These are phyloP conservation scores for Seminavis robusta DNA, from an alignment of 108 stramenopile genomes.

Conservation along the genomic window DNA sequence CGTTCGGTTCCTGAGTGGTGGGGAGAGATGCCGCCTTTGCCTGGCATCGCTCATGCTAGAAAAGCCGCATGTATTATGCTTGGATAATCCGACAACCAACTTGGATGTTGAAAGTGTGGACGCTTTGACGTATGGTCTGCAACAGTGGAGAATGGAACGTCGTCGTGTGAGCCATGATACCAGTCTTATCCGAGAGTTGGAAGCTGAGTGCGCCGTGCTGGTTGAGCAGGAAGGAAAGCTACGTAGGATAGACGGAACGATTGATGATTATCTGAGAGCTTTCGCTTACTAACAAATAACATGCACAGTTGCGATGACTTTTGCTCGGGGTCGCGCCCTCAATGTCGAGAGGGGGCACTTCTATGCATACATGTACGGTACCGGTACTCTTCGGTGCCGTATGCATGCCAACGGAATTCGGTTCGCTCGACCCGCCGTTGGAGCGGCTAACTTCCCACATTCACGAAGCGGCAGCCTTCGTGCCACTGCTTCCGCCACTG, in stretches of 20 bases:
- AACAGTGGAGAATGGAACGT: slow-evolving; percentile 68
- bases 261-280: slow-evolving; percentile 55
- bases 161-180: slow-evolving; percentile 63
- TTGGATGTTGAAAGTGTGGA: slow-evolving; percentile 92
- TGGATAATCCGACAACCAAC: slow-evolving; percentile 93
- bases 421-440: no score
- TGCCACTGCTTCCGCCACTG: slow-evolving; percentile 35
- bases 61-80: slow-evolving; percentile 81
- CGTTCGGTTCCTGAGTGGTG: slow-evolving; percentile 86
- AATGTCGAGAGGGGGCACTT: no score
- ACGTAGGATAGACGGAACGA: slow-evolving; percentile 40
- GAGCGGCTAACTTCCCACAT: no score
- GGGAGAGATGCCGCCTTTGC: slow-evolving; percentile 88
- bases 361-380: no score
- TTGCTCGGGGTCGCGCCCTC: no score
- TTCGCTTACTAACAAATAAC: slow-evolving; percentile 2
- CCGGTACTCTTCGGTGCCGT: no score
- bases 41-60: slow-evolving; percentile 79
- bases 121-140: slow-evolving; percentile 85
- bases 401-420: no score
- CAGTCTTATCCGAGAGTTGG: slow-evolving; percentile 48
- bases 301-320: no score
- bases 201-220: slow-evolving; percentile 49
- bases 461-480: no score
- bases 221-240: slow-evolving; percentile 58